Evolutionary conservation across 176 grass and related monocot genomes (phyloP).

Genomic region (Hsuehochloa calcarea): DNA sequence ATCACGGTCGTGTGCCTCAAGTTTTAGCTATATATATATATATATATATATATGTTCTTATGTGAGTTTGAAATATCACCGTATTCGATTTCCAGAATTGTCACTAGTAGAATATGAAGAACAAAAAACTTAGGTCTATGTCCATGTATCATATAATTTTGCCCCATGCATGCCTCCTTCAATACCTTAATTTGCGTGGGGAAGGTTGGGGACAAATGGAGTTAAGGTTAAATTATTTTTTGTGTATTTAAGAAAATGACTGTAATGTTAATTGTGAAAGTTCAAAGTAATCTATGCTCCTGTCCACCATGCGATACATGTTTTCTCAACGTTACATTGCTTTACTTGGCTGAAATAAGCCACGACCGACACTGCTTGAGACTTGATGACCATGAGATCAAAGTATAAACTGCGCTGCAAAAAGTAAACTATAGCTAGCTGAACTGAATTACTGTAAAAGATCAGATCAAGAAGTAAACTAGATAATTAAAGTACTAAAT

Average conservation of each 20-base stretch:
- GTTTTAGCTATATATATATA: not conserved
- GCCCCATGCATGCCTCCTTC: not conserved
- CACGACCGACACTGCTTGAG: not conserved
- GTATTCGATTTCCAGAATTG: not conserved
- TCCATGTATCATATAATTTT: not conserved
- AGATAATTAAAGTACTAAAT: not conserved
- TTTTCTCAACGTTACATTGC: slow-evolving; percentile 25
- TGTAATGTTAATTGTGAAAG: not conserved
- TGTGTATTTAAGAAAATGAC: not conserved
- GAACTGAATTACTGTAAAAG: not conserved
- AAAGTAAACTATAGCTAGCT: not conserved
- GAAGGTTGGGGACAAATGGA: not conserved
- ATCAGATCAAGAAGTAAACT: not conserved
- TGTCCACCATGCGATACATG: slow-evolving; percentile 32
- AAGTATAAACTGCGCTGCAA: not conserved
- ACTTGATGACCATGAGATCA: not conserved
- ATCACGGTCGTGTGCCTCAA: not conserved
- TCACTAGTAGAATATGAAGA: not conserved
- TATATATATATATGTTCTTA: not conserved
- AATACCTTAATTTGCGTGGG: not conserved
- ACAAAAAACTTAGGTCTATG: not conserved
- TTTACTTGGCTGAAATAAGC: slow-evolving; percentile 4
- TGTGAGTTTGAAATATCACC: not conserved
- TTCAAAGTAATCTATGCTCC: not conserved
- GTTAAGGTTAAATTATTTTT: not conserved